Conservation (phyloP, 2,329 filamentous ascomycete genomes). For the Fusarium domesticum region DNA sequence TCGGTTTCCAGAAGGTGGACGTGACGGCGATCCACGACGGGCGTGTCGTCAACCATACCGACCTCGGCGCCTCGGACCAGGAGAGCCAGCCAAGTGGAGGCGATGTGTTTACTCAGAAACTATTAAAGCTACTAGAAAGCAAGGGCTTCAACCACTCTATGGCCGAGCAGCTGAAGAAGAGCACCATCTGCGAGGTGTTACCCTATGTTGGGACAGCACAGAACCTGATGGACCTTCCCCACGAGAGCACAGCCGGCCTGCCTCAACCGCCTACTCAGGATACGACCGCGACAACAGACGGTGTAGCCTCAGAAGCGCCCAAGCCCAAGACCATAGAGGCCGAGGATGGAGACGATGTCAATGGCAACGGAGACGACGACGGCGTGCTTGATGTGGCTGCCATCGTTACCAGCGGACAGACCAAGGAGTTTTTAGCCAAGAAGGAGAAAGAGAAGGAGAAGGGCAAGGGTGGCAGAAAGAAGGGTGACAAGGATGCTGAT, state of each 20-base stretch:
- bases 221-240: constrained; percentile 49
- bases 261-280: constrained; percentile 20
- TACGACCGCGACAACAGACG: constrained; percentile 31
- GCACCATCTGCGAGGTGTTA: constrained; percentile 63
- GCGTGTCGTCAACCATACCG: constrained; percentile 65
- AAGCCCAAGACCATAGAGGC: constrained; percentile 33
- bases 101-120: constrained; percentile 75
- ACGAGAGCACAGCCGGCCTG: constrained; percentile 37
- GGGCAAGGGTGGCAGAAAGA: constrained; percentile 55
- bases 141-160: constrained; percentile 62
- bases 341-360: constrained; percentile 42
- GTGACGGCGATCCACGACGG: constrained; percentile 88
- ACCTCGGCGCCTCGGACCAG: constrained; percentile 55
- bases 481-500: constrained; percentile 54
- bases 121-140: constrained; percentile 62
- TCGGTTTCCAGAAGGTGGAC: constrained; percentile 89
- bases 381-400: constrained; percentile 81
- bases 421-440: constrained; percentile 77
- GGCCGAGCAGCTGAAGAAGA: constrained; percentile 69
- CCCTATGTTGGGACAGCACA: constrained; percentile 49
- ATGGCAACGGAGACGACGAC: constrained; percentile 53
- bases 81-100: constrained; percentile 66
- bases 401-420: constrained; percentile 78
- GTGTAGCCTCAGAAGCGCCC: constrained; percentile 33
- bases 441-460: constrained; percentile 72